A percentile compares a stretch with the other conserved stretches of the same genome.
Evolutionary conservation across 352 stramenopile genomes (phyloP).

Genomic region (Phytophthora cactorum): DNA sequence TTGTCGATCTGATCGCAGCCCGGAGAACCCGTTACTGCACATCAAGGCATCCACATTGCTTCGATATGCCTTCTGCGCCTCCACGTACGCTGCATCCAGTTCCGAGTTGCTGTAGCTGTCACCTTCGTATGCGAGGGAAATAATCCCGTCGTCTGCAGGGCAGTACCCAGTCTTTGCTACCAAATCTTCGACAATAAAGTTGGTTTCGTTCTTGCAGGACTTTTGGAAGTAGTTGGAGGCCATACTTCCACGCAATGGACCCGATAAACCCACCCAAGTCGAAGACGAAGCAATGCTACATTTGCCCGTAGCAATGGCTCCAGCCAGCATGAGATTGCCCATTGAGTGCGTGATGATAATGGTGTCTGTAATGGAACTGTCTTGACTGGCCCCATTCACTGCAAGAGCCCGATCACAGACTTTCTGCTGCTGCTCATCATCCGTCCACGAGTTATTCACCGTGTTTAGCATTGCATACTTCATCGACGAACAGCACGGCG

Average conservation of each 20-base stretch:
- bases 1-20: slow-evolving; percentile 39
- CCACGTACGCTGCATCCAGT: slow-evolving; percentile 35
- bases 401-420: slow-evolving; percentile 34
- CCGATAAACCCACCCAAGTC: slow-evolving; percentile 43
- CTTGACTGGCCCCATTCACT: slow-evolving; percentile 25
- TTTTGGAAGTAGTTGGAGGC: slow-evolving; percentile 47
- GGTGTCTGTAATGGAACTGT: slow-evolving; percentile 31
- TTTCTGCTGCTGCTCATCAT: slow-evolving; percentile 38
- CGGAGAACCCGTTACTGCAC: slow-evolving; percentile 44
- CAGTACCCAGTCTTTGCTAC: slow-evolving; percentile 35
- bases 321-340: slow-evolving; percentile 42
- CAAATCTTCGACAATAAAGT: slow-evolving; percentile 25
- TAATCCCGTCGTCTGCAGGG: slow-evolving; percentile 25
- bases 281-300: slow-evolving; percentile 33
- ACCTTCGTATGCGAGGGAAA: slow-evolving; percentile 45
- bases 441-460: slow-evolving; percentile 41
- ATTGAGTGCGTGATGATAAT: slow-evolving; percentile 57
- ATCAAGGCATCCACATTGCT: slow-evolving; percentile 42
- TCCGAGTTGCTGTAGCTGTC: slow-evolving; percentile 26
- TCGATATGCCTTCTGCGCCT: slow-evolving; percentile 39
- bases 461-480: slow-evolving; percentile 46
- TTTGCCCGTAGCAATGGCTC: slow-evolving; percentile 31
- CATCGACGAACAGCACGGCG: slow-evolving; percentile 46
- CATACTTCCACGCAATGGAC: slow-evolving; percentile 52
- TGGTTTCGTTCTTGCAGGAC: slow-evolving; percentile 37